Evolutionary conservation across 78 protist species (phyloP).

Genomic region (Isochrysis galbana): DNA sequence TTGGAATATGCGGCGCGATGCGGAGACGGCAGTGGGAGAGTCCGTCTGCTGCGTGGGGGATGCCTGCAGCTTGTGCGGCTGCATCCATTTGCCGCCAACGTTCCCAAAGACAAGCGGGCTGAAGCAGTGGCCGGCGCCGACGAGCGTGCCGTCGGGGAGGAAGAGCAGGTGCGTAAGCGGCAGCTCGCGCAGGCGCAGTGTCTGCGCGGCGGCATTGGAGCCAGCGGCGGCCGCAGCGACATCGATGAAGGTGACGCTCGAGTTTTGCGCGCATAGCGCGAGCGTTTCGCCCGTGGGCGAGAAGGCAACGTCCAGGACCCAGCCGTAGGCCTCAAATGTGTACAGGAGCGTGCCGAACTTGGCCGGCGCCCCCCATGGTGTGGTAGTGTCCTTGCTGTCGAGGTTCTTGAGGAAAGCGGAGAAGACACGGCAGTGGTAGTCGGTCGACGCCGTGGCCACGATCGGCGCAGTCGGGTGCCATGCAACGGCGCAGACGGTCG

Average conservation of each 20-base stretch:
- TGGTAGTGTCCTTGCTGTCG: not conserved
- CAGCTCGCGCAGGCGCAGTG: not conserved
- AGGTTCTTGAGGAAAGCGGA: slow-evolving; percentile 36
- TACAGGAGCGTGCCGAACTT: slow-evolving; percentile 44
- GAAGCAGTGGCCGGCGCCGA: not conserved
- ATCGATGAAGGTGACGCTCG: not conserved
- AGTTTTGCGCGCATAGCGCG: slow-evolving; percentile 50
- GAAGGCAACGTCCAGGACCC: slow-evolving; percentile 86
- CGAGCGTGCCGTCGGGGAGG: not conserved
- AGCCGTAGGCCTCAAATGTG: slow-evolving; percentile 50
- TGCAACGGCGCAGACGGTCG: slow-evolving; percentile 76
- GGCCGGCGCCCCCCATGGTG: not conserved
- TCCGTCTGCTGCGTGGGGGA: not conserved
- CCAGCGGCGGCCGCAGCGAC: not conserved
- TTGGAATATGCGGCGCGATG: not conserved
- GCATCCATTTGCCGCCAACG: not conserved
- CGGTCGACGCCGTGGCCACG: slow-evolving; percentile 80
- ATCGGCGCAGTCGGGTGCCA: slow-evolving; percentile 87
- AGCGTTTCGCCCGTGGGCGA: slow-evolving; percentile 75
- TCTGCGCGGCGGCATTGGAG: not conserved
- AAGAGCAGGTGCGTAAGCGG: not conserved
- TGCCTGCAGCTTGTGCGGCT: not conserved
- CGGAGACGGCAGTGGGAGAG: no score
- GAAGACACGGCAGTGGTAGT: slow-evolving; percentile 74
- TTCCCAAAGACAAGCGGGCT: not conserved